These are phyloP conservation scores for Phycomyces nitens DNA, from an alignment of 192 early-diverging fungal species.

Conservation along the genomic window DNA sequence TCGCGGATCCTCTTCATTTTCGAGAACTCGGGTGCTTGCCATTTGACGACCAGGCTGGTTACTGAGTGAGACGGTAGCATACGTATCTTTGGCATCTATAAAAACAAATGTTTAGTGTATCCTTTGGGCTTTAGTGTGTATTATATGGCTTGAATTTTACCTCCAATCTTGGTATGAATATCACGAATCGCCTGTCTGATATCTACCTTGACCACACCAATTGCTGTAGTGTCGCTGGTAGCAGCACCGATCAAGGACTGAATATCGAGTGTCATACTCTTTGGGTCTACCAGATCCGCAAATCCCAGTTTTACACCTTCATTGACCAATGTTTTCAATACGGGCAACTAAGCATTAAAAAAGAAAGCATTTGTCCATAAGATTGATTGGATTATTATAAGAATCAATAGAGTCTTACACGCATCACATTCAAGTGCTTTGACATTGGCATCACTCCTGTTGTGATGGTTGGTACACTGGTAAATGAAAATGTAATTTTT, in stretches of 20 bases:
- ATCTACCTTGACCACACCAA: conserved; percentile 31
- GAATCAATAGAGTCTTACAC: conserved; percentile 8
- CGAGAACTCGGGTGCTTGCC: conserved; percentile 23
- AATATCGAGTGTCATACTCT: conserved; percentile 29
- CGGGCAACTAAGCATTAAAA: conserved; percentile 12
- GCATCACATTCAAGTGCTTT: conserved; percentile 32
- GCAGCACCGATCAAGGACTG: conserved; percentile 19
- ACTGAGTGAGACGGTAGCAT: conserved; percentile 23
- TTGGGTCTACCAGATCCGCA: conserved; percentile 30
- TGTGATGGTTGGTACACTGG: conserved; percentile 23
- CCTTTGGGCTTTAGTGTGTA: no score
- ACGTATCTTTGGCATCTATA: conserved; percentile 23
- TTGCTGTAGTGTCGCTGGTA: conserved; percentile 19
- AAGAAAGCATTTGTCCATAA: no score
- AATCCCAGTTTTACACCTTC: conserved; percentile 28
- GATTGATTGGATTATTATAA: no score
- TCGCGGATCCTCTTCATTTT: conserved; percentile 26
- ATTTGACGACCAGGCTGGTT: conserved; percentile 16
- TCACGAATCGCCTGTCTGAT: conserved; percentile 15
- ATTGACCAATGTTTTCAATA: conserved; percentile 26
- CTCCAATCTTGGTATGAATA: background rate
- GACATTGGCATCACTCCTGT: conserved; percentile 33
- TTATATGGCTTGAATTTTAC: no score
- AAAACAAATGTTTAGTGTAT: no score
- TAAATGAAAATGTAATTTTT: conserved; percentile 29